These are phyloP conservation scores for Malus orientalis DNA, from an alignment of 306 rosid genomes.

Conservation along the genomic window DNA sequence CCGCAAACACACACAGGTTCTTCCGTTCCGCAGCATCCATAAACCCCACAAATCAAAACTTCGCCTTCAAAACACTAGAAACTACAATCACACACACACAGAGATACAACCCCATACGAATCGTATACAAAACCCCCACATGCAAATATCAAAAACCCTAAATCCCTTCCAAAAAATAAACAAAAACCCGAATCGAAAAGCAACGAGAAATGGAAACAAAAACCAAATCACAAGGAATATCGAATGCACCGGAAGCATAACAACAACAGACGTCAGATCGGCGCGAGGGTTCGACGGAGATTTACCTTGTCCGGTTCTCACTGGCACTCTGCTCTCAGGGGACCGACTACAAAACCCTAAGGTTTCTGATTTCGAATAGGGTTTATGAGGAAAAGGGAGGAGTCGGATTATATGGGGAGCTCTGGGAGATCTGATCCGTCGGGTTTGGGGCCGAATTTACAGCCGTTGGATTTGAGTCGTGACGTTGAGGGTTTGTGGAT, in stretches of 20 bases:
- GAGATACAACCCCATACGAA: neutral
- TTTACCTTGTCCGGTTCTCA: conserved; percentile 26
- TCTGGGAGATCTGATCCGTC: conserved; percentile 4
- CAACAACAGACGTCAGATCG: neutral
- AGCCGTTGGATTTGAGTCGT: conserved; percentile 20
- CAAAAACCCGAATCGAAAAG: neutral
- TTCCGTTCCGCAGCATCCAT: neutral
- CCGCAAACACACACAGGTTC: neutral
- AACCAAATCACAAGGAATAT: neutral
- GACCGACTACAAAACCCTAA: conserved; percentile 48
- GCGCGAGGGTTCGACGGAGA: neutral
- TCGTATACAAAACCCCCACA: neutral
- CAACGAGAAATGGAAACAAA: neutral
- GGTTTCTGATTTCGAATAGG: conserved; percentile 4
- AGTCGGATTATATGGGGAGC: neutral
- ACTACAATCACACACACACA: neutral
- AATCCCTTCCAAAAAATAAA: neutral
- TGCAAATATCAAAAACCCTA: neutral
- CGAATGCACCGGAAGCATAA: neutral
- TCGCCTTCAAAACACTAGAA: neutral
- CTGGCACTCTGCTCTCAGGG: neutral
- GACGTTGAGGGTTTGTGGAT: neutral
- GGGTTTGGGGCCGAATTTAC: neutral
- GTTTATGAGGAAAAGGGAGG: conserved; percentile 21
- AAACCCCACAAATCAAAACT: neutral